Conservation (phyloP, 2,329 filamentous ascomycete genomes). For the Trichoderma citrinoviride region DNA sequence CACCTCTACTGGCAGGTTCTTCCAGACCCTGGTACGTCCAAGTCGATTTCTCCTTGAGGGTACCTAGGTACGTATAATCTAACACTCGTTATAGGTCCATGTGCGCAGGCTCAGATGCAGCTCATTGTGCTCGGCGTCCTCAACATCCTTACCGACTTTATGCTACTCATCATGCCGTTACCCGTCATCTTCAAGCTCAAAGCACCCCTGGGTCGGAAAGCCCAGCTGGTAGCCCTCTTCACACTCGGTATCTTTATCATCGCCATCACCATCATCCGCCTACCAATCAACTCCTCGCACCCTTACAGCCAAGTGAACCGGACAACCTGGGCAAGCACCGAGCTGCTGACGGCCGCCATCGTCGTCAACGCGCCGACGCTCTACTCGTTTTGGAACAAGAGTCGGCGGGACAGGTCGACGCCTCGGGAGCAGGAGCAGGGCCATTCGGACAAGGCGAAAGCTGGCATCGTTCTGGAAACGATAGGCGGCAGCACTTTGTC, state of each 20-base stretch:
- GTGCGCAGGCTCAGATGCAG: constrained; percentile 34
- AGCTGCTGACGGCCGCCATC: constrained; percentile 34
- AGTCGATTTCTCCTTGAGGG: background rate
- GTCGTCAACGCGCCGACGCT: constrained; percentile 42
- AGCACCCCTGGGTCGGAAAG: constrained; percentile 32
- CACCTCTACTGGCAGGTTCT: constrained; percentile 56
- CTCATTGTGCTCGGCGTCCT: constrained; percentile 35
- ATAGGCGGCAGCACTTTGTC: constrained; percentile 16
- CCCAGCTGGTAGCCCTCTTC: constrained; percentile 36
- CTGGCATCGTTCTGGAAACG: background rate
- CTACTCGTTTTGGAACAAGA: constrained; percentile 36
- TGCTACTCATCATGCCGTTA: constrained; percentile 30
- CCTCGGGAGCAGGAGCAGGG: background rate
- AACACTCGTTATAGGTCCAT: constrained; percentile 25
- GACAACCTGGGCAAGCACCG: constrained; percentile 40
- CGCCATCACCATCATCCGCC: constrained; percentile 38
- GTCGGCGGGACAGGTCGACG: constrained; percentile 24
- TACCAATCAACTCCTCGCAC: constrained; percentile 38
- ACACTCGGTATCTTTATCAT: constrained; percentile 41
- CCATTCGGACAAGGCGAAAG: background rate
- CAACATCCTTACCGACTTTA: constrained; percentile 36
- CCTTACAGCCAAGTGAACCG: constrained; percentile 37
- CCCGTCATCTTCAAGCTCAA: constrained; percentile 32
- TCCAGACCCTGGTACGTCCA: constrained; percentile 39
- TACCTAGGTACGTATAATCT: background rate